These are phyloP conservation scores for Candolleomyces eurysporus DNA, from an alignment of 768 basidiomycete species.

Conservation along the genomic window DNA sequence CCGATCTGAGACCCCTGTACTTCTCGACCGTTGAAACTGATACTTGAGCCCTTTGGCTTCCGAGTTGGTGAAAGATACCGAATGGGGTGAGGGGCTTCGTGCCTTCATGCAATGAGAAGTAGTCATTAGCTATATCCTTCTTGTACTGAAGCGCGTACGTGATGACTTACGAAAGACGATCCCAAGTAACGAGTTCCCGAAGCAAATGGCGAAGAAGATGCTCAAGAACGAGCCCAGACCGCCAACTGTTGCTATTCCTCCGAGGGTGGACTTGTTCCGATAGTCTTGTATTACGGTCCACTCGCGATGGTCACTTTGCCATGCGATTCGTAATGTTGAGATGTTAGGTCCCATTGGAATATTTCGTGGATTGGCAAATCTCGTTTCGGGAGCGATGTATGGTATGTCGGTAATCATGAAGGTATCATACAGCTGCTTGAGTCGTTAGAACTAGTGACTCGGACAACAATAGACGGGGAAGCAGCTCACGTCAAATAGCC, in stretches of 20 bases:
- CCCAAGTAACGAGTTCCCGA: conserved; percentile 17
- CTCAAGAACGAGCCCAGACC: conserved; percentile 22
- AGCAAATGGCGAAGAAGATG: conserved; percentile 18
- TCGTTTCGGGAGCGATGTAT: conserved; percentile 11
- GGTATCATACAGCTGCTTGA: conserved; percentile 10
- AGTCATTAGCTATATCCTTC: background rate
- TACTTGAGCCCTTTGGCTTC: background rate
- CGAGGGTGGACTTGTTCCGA: conserved; percentile 15
- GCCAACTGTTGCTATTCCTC: conserved; percentile 19
- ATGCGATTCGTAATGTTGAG: conserved; percentile 15
- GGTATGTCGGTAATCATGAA: conserved; percentile 12
- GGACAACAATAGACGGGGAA: background rate
- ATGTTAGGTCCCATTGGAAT: conserved; percentile 3
- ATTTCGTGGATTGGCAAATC: too few relatives aligned
- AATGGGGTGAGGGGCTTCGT: background rate
- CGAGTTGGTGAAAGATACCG: background rate
- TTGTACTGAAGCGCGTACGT: background rate
- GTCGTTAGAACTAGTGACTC: background rate
- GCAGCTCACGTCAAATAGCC: conserved; percentile 15
- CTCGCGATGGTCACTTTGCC: conserved; percentile 10
- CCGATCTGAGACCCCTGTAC: background rate
- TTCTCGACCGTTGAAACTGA: background rate
- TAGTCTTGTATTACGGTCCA: conserved; percentile 14
- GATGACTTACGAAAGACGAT: conserved; percentile 16
- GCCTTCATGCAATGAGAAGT: background rate